phyloP scores from a whole-genome alignment of 2,329 filamentous ascomycete genomes.

The Colletotrichum salicis region DNA sequence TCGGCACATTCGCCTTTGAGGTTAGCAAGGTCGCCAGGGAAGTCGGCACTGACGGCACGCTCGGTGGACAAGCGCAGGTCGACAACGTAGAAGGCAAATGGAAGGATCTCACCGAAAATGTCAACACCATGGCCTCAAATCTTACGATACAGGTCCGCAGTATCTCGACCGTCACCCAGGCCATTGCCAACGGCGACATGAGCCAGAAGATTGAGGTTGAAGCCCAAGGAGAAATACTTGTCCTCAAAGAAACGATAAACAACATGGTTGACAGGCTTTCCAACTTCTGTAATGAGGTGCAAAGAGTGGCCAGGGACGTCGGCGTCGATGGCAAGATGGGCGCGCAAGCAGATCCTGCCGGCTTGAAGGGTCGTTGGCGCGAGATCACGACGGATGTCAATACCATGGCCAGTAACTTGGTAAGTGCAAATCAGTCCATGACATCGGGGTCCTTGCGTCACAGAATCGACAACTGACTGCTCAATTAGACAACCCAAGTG shows the following conservation, averaged over 20 bases:
- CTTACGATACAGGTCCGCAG: constrained; percentile 82
- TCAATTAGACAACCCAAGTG: constrained; percentile 87
- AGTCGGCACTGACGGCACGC: constrained; percentile 93
- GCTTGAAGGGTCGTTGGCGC: constrained; percentile 94
- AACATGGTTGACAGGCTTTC: constrained; percentile 98
- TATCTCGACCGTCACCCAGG: constrained; percentile 93
- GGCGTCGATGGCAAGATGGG: constrained; percentile 99
- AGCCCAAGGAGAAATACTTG: constrained; percentile 92
- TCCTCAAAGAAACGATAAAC: constrained; percentile 96
- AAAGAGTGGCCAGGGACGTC: constrained; percentile 94
- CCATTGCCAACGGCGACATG: constrained; percentile 95
- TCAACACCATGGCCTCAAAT: constrained; percentile 80
- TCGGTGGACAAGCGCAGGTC: constrained; percentile 92
- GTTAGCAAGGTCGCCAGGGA: constrained; percentile 95
- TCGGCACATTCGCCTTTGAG: constrained; percentile 95
- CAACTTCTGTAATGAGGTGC: constrained; percentile 95
- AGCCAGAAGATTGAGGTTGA: constrained; percentile 96
- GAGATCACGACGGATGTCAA: constrained; percentile 98
- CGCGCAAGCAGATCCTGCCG: constrained; percentile 93
- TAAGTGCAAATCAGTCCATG: constrained; percentile 44
- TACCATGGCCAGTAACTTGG: constrained; percentile 81
- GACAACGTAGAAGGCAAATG: constrained; percentile 97
- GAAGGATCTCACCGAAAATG: constrained; percentile 94
- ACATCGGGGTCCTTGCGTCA: constrained; percentile 1
- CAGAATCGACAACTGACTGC: constrained; percentile 45